Base-by-base conservation (phyloP, 495 filamentous ascomycete species). In the Pyrenula massariospora region DNA sequence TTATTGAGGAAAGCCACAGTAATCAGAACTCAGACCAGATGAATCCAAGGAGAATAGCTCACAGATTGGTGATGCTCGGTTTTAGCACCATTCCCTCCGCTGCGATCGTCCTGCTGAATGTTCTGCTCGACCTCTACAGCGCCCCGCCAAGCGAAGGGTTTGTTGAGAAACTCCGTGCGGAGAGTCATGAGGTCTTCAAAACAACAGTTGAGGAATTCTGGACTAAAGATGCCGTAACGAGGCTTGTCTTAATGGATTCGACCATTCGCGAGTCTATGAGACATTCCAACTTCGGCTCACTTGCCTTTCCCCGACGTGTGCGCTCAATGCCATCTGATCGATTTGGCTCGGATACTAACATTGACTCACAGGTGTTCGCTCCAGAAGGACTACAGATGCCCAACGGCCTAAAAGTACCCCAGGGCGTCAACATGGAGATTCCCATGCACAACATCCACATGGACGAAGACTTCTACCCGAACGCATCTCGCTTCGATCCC, bases 321-420 rank as follows among this genome's bases (percentile, higher is more conserved):
- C 5, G 31, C 15, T 5, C 15, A 42, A 5, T 42, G 8, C 5
- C 31, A 42, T 42, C 31, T 8, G 15, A 15, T 42, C 15, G 8
- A 42, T 42, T 15, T 8, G 15, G 31, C 8, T 42, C 31, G 5
- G 8, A 5, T 42, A n/a, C n/a, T n/a, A n/a, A n/a, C n/a, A n/a
- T n/a, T n/a, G n/a, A n/a, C n/a, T n/a, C n/a, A n/a, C n/a, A 64
- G 48, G 63, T 65, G 22, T 36, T 62, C 21, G 15, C 31, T 15
- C 31, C 31, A 5, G 15, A 42, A 5, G 31, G 31, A 5, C 5
- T 42, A 5, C 15, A 5, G 8, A 42, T 42, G 15, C 5, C 31
- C 31, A 5, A 5, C 31, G 5, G 8, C 31, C 31, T 42, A 5
- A 42, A 5, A 5, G 31, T 42, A 8, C 31, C 31, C 31, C 5